Percentiles rank a stretch among this genome's conserved stretches.
These are phyloP conservation scores for Calonectria henricotiae DNA, from an alignment of 2,329 filamentous ascomycete species.

Conservation along the genomic window DNA sequence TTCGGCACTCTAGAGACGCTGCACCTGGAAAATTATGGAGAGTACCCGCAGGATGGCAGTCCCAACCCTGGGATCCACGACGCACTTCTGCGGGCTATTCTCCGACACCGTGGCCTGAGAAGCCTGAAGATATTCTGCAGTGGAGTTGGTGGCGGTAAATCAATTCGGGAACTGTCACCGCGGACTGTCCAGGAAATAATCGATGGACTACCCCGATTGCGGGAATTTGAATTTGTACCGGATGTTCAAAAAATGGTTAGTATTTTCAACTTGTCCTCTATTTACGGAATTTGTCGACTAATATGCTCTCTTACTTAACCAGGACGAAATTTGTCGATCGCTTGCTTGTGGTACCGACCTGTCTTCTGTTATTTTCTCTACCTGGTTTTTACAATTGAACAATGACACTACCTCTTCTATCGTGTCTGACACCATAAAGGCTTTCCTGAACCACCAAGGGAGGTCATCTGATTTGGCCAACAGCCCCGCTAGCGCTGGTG, in stretches of 20 bases:
- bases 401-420: background rate
- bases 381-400: constrained; percentile 9
- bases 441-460: constrained; percentile 15
- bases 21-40: constrained; percentile 25
- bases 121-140: constrained; percentile 29
- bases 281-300: background rate
- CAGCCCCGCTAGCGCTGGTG: too few relatives aligned
- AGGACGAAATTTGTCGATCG: constrained; percentile 34
- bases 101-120: constrained; percentile 40
- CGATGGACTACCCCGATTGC: constrained; percentile 33
- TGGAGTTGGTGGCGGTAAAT: background rate
- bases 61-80: constrained; percentile 31
- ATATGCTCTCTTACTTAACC: background rate
- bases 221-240: constrained; percentile 37
- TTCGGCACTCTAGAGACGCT: constrained; percentile 42
- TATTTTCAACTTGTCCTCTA: background rate
- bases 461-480: background rate
- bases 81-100: constrained; percentile 36
- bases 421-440: constrained; percentile 2
- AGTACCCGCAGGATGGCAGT: background rate
- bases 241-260: constrained; percentile 31
- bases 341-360: constrained; percentile 32
- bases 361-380: constrained; percentile 17
- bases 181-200: constrained; percentile 33
- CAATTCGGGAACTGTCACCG: constrained; percentile 32